Base-by-base conservation (phyloP, 257 asterid species). In the Echium plantagineum region DNA sequence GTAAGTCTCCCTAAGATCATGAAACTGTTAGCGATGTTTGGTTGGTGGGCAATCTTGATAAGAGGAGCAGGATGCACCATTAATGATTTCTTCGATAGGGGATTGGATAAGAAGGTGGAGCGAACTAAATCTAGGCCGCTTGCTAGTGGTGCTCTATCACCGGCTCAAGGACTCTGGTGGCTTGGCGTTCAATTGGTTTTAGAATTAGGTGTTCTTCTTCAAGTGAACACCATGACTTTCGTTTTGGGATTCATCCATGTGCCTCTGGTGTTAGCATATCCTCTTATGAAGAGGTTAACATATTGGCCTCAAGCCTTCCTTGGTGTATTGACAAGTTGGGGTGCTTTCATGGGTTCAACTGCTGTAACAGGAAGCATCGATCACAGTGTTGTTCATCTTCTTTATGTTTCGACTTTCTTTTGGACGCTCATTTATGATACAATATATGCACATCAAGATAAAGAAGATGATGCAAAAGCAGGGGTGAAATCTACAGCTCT, bases 31-130 rank as follows among this genome's bases (percentile, higher is more conserved):
- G 63, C 72, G 63, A 72, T 84, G 67, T 86, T 89, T 72, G 95
- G 94, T 72, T 79, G 83, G 15, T 90, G 95, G 71, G 89, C 95
- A 12, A 74, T 89, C 72, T 78, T 85, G 68, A 75, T 85, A 70
- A 88, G 95, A 55, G 95, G 89, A 61, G 95, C 95, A 35, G 95
- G 93, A 35, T 86, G 95, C 75, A 86, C 97, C 9, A 15, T 84
- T 16, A 86, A 89, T 70, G 95, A 89, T 78, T 80, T 82, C 47
- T 82, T 89, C 35, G 97, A 89, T 73, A 79, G 81, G 58, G 94
- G 86, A 72, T 86, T 89, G 59, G 97, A 89, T 73, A 76, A 80
- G 17, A 79, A 84, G 93, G 97, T 80, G 61, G 59, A 42, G 18
- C 62, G 62, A 3, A 58, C 49, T 6, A 28, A 35, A 20, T 12